Conservation (phyloP, 2,329 filamentous ascomycete genomes). For the Aspergillus persii region DNA sequence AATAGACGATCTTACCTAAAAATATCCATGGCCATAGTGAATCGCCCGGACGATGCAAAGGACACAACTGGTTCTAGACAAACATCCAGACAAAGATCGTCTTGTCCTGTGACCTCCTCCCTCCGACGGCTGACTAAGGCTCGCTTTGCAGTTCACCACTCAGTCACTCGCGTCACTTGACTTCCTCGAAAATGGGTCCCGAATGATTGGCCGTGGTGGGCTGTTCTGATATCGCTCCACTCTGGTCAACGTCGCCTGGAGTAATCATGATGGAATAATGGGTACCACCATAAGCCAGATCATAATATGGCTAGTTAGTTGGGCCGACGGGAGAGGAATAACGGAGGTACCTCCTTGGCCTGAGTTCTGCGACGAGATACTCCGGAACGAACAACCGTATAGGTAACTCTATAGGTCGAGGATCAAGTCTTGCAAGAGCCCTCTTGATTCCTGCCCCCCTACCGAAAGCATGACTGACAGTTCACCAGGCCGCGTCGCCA, state of each 20-base stretch:
- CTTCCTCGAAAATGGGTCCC: slow-evolving; percentile 19
- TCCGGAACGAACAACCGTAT: background rate
- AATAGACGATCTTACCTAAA: slow-evolving; percentile 4
- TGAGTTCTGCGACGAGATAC: background rate
- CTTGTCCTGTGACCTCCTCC: slow-evolving; percentile 24
- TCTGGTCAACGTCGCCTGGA: slow-evolving; percentile 3
- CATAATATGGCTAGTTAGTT: background rate
- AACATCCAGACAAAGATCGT: slow-evolving; percentile 20
- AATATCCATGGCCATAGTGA: slow-evolving; percentile 6
- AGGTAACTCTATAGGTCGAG: background rate
- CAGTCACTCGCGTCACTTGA: slow-evolving; percentile 22
- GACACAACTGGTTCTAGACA: slow-evolving; percentile 19
- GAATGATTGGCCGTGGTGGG: slow-evolving; percentile 16
- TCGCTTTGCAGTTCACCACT: slow-evolving; percentile 13
- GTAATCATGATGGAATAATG: slow-evolving; percentile 4
- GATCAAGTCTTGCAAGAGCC: background rate
- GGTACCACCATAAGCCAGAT: background rate
- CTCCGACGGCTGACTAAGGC: slow-evolving; percentile 19
- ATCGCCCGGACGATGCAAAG: background rate
- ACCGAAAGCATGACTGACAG: background rate
- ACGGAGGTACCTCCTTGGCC: background rate
- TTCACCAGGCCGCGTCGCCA: background rate
- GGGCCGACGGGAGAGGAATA: background rate
- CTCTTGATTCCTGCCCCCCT: background rate
- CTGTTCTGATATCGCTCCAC: slow-evolving; percentile 17